Percentiles rank a stretch among this genome's conserved stretches.
phyloP scores from a whole-genome alignment of 768 basidiomycete species.

The Rhodotorula paludigena region DNA sequence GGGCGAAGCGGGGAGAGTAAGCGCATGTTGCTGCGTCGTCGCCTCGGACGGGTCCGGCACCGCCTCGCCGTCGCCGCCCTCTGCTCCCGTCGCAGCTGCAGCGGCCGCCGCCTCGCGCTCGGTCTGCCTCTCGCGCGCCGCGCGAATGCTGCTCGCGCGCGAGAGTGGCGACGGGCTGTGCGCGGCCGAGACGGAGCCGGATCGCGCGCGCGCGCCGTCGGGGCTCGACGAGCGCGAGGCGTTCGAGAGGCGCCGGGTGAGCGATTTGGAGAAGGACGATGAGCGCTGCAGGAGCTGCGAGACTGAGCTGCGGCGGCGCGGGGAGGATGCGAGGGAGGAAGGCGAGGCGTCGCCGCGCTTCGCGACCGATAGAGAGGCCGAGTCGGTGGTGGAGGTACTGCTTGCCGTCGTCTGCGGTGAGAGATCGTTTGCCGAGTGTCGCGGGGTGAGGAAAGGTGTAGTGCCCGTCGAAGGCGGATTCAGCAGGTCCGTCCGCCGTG shows the following conservation, averaged over 20 bases:
- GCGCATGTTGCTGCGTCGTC: background rate
- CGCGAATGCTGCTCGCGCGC: background rate
- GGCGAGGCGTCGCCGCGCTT: background rate
- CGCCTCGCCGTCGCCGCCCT: background rate
- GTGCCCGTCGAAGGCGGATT: background rate
- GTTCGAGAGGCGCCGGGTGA: conserved; percentile 3
- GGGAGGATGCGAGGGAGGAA: too few species aligned
- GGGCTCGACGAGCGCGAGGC: background rate
- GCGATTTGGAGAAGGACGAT: conserved; percentile 1
- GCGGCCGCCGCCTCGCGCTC: background rate
- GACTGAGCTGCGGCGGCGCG: conserved; percentile 3
- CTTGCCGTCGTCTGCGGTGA: background rate
- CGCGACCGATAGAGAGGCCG: background rate
- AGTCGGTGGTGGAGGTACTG: background rate
- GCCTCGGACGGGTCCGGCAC: background rate
- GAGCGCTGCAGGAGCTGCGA: conserved; percentile 5
- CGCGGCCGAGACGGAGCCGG: background rate
- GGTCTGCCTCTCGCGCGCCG: conserved; percentile 22
- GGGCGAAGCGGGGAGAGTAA: background rate
- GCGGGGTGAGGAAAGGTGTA: background rate
- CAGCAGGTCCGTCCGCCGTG: background rate
- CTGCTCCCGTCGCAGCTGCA: background rate
- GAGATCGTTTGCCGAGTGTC: background rate
- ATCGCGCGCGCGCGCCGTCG: background rate
- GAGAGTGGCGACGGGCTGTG: background rate